Evolutionary conservation across 192 early-diverging fungal species (phyloP).

Genomic region (Rhizoclosmatium sp.): DNA sequence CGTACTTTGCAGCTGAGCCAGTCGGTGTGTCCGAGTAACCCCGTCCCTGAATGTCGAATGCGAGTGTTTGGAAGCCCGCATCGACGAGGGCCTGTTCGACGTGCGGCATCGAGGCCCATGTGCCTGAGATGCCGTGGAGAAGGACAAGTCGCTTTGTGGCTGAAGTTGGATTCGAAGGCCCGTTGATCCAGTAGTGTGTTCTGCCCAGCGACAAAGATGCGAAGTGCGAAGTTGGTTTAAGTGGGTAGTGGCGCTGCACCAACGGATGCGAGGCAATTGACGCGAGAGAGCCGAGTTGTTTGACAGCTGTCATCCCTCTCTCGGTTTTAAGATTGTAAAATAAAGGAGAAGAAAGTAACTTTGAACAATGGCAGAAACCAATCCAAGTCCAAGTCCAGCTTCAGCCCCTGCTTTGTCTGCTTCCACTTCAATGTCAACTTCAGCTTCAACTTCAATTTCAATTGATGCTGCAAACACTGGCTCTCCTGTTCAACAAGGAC

Average conservation of each 20-base stretch:
- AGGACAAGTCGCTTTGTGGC: neutral
- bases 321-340: no score
- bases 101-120: conserved; percentile 35
- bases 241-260: neutral
- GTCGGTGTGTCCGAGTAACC: conserved; percentile 57
- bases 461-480: no score
- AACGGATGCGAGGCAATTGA: no score
- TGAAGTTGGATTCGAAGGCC: neutral
- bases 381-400: no score
- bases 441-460: no score
- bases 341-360: no score
- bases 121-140: conserved; percentile 51
- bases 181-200: conserved; percentile 6
- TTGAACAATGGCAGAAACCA: no score
- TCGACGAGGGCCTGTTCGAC: conserved; percentile 40
- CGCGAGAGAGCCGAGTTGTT: no score
- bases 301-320: no score
- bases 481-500: no score
- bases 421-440: no score
- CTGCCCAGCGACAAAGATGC: neutral
- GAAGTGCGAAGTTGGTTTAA: neutral
- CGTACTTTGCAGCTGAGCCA: conserved; percentile 28
- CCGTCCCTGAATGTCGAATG: conserved; percentile 60
- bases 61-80: conserved; percentile 49
- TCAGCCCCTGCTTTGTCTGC: no score